A percentile compares a stretch with the other conserved stretches of the same genome.
Evolutionary conservation across 257 asterid genomes (phyloP).

Genomic region (Ilex aquifolium): DNA sequence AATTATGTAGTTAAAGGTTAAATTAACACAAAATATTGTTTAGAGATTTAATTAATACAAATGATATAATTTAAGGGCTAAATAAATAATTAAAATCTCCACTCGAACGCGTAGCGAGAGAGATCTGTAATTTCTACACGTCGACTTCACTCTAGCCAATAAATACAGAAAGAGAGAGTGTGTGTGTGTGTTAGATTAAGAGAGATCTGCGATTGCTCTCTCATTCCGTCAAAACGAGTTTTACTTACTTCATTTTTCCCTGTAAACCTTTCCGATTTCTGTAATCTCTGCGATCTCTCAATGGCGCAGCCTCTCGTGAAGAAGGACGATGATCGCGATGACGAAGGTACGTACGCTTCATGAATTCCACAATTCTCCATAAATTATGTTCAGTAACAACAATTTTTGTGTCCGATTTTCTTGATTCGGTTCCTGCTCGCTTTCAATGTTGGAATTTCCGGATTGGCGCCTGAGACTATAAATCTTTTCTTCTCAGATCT

Average conservation of each 20-base stretch:
- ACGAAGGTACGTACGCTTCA: conserved; percentile 39
- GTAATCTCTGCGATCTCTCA: neutral
- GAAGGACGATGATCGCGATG: conserved; percentile 72
- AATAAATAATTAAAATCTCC: too few species aligned
- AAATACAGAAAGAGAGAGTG: neutral
- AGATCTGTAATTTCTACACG: neutral
- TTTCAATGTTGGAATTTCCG: too few species aligned
- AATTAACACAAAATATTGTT: neutral
- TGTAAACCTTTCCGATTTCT: neutral
- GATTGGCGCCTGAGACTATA: too few species aligned
- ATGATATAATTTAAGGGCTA: too few species aligned
- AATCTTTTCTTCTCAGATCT: too few species aligned
- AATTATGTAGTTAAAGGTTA: neutral
- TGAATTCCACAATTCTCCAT: too few species aligned
- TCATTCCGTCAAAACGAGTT: neutral
- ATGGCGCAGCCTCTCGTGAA: conserved; percentile 68
- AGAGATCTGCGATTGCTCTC: neutral
- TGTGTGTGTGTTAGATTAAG: neutral
- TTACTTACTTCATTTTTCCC: neutral
- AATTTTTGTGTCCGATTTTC: too few species aligned
- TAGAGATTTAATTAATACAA: too few species aligned
- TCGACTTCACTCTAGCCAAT: neutral
- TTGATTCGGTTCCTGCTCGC: too few species aligned
- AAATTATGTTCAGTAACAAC: too few species aligned
- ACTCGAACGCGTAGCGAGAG: neutral